A percentile compares a stretch with the other conserved stretches of the same genome.
These are phyloP conservation scores for Russula vinacea DNA, from an alignment of 768 basidiomycete species.

Conservation along the genomic window DNA sequence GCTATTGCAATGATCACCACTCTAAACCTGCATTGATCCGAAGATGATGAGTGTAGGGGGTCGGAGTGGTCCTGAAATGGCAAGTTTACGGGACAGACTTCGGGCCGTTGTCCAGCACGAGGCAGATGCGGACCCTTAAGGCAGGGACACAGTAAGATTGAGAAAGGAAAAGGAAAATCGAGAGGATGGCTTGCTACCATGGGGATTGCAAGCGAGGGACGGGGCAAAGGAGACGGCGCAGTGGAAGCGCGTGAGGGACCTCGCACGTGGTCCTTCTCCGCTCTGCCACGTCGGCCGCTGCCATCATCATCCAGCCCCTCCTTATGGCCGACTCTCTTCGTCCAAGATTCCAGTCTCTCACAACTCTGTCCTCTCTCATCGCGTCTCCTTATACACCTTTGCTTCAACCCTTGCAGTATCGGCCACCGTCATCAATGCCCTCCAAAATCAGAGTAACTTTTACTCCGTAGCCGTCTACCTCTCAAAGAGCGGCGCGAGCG, in stretches of 20 bases:
- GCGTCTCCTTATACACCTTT: slow-evolving; percentile 65
- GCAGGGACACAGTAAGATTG: neutral
- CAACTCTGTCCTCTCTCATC: slow-evolving; percentile 55
- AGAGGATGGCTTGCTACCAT: slow-evolving; percentile 13
- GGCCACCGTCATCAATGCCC: slow-evolving; percentile 72
- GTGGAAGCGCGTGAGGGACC: neutral
- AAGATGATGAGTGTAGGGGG: slow-evolving; percentile 12
- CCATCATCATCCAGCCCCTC: neutral
- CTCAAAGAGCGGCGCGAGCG: slow-evolving; percentile 89
- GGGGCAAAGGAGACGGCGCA: slow-evolving; percentile 1
- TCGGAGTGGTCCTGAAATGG: slow-evolving; percentile 17
- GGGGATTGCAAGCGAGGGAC: slow-evolving; percentile 11
- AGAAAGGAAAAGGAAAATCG: slow-evolving; percentile 8
- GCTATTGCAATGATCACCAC: slow-evolving; percentile 9
- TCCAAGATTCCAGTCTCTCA: slow-evolving; percentile 49
- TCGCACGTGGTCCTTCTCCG: slow-evolving; percentile 16
- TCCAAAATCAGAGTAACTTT: slow-evolving; percentile 84
- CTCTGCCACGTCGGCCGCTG: slow-evolving; percentile 14
- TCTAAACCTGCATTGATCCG: slow-evolving; percentile 20
- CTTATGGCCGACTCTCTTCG: slow-evolving; percentile 46
- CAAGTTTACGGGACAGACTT: slow-evolving; percentile 9
- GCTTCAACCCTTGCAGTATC: slow-evolving; percentile 67
- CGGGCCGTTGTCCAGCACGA: neutral
- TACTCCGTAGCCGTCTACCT: slow-evolving; percentile 91
- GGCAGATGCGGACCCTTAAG: neutral